A percentile compares a stretch with the other conserved stretches of the same genome.
phyloP scores from a whole-genome alignment of 495 filamentous ascomycete species.

The Penicillium manginii region DNA sequence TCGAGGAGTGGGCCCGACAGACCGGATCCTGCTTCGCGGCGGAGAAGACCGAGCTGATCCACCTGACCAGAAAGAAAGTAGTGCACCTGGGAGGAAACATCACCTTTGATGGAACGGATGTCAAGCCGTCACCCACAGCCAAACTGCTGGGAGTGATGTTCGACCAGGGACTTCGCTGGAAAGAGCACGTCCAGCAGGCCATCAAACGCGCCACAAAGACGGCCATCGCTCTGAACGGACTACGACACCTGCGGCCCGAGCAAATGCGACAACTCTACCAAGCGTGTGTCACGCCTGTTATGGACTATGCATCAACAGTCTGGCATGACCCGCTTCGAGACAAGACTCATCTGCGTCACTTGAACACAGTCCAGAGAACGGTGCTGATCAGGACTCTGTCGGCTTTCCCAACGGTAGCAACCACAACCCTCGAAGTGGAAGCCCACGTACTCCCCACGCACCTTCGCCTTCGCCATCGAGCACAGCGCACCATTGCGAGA shows the following conservation, averaged over 20 bases:
- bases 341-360: constrained; percentile 11
- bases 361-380: constrained; percentile 3
- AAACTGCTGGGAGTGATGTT: no score
- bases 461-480: constrained; percentile 11
- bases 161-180: no score
- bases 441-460: constrained; percentile 3
- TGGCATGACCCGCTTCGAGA: no score
- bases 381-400: background rate
- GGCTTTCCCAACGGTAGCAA: constrained; percentile 3
- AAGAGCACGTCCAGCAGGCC: no score
- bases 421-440: constrained; percentile 5
- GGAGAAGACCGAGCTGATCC: constrained; percentile 31
- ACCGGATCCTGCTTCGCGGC: constrained; percentile 26
- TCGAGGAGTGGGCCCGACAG: constrained; percentile 12
- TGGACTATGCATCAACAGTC: no score
- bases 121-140: no score
- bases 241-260: constrained; percentile 15
- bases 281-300: no score
- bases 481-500: constrained; percentile 2
- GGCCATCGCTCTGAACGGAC: constrained; percentile 9
- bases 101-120: no score
- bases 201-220: no score
- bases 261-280: constrained; percentile 22
- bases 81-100: no score
- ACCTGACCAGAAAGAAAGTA: constrained; percentile 16